A percentile compares a stretch with the other conserved stretches of the same genome.
phyloP scores from a whole-genome alignment of 148 eudicot genomes.

The Silene uniflora region DNA sequence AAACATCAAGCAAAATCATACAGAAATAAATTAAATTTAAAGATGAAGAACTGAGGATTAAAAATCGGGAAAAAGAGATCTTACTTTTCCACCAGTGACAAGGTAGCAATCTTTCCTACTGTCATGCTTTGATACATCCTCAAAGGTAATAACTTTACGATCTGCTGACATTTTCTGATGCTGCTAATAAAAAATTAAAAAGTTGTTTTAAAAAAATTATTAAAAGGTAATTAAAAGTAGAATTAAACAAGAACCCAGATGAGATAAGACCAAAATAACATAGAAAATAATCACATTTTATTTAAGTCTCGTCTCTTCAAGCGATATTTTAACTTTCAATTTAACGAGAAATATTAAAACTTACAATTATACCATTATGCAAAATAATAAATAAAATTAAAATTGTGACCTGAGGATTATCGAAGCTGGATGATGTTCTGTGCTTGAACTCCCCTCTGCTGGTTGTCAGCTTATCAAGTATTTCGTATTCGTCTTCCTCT shows the following conservation, averaged over 20 bases:
- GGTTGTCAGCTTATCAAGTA: constrained; percentile 51
- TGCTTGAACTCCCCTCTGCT: constrained; percentile 56
- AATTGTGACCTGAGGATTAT: constrained; percentile 30
- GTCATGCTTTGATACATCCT: constrained; percentile 60
- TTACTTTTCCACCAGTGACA: constrained; percentile 47
- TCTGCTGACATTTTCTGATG: constrained; percentile 39
- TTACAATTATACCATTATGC: too few relatives aligned
- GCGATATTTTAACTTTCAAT: too few relatives aligned
- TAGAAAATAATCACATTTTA: neutral
- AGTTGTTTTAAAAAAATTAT: neutral
- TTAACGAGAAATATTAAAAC: too few relatives aligned
- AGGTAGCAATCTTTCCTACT: constrained; percentile 62
- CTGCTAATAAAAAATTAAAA: constrained; percentile 7
- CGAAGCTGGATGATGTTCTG: constrained; percentile 33
- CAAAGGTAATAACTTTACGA: too few relatives aligned
- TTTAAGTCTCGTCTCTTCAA: too few relatives aligned
- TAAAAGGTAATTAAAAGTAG: neutral
- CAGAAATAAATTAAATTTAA: too few relatives aligned
- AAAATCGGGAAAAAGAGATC: too few relatives aligned
- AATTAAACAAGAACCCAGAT: constrained; percentile 12
- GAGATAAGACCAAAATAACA: neutral
- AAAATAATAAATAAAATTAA: neutral
- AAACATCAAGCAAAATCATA: too few relatives aligned
- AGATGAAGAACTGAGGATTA: neutral
- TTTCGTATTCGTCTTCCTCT: constrained; percentile 35